A percentile compares a stretch with the other conserved stretches of the same genome.
These are phyloP conservation scores for Cymodocea nodosa DNA, from an alignment of 116 monocot species.

Conservation along the genomic window DNA sequence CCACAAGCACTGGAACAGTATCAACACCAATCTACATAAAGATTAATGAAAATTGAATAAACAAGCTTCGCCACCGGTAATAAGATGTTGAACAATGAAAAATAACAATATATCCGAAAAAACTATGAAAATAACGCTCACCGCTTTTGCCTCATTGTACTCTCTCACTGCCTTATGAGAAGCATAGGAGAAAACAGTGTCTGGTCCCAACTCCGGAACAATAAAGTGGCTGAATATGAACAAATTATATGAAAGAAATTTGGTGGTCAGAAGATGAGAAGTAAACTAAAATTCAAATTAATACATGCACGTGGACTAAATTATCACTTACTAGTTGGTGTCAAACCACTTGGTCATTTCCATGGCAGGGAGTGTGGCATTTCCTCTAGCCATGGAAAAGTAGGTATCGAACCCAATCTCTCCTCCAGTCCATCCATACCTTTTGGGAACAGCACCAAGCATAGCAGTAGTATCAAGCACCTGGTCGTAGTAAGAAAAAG, in stretches of 20 bases:
- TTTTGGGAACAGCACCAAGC: conserved; percentile 62
- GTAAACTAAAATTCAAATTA: not conserved
- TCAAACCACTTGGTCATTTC: conserved; percentile 86
- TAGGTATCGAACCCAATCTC: conserved; percentile 61
- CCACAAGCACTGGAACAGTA: conserved; percentile 39
- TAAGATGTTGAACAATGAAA: no score
- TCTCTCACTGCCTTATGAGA: conserved; percentile 68
- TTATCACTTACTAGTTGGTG: conserved; percentile 56
- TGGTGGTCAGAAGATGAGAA: not conserved
- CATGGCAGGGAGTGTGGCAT: conserved; percentile 63
- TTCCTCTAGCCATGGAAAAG: conserved; percentile 70
- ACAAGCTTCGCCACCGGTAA: not conserved
- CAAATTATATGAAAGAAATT: not conserved
- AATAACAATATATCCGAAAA: no score
- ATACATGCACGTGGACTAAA: not conserved
- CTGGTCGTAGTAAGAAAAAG: conserved; percentile 78
- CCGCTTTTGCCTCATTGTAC: conserved; percentile 72
- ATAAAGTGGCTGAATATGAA: conserved; percentile 47
- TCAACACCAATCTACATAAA: conserved; percentile 34
- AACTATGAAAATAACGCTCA: conserved; percentile 2
- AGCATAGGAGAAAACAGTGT: conserved; percentile 45
- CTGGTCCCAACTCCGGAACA: conserved; percentile 59
- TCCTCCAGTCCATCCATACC: conserved; percentile 52
- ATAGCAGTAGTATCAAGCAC: conserved; percentile 70
- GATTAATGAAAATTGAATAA: not conserved